Percentiles rank a stretch among this genome's conserved stretches.
Evolutionary conservation across 441 rosid genomes (phyloP).

Genomic region (Pelargonium myrrhifolium): DNA sequence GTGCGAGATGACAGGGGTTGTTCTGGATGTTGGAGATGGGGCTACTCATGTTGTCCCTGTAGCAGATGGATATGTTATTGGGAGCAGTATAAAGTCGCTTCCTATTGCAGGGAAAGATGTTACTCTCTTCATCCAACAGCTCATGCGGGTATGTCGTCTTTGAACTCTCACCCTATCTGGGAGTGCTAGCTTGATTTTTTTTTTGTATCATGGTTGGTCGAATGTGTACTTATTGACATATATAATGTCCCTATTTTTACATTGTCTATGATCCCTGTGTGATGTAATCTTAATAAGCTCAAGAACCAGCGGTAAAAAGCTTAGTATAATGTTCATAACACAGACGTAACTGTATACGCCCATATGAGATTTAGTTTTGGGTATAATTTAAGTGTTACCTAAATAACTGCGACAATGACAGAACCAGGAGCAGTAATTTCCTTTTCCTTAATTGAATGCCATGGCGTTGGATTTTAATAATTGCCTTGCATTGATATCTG

Average conservation of each 20-base stretch:
- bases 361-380: neutral
- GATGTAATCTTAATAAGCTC: neutral
- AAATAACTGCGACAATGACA: neutral
- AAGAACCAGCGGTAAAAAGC: neutral
- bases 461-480: neutral
- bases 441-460: neutral
- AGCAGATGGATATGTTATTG: slow-evolving; percentile 98
- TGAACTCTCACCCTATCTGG: neutral
- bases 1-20: slow-evolving; percentile 99
- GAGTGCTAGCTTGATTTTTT: neutral
- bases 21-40: slow-evolving; percentile 97
- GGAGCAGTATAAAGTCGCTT: slow-evolving; percentile 85
- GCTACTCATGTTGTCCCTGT: slow-evolving; percentile 95
- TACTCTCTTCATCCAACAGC: slow-evolving; percentile 86
- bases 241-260: neutral
- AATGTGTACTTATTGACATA: neutral
- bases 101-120: slow-evolving; percentile 95
- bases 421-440: neutral
- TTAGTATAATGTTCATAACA: neutral
- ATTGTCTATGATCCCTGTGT: neutral
- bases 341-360: no score
- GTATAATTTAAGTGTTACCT: no score
- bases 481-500: neutral
- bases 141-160: slow-evolving; percentile 74
- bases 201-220: neutral